phyloP scores from a whole-genome alignment of 164 flowering plant species.

The Cinnamomum chago region DNA sequence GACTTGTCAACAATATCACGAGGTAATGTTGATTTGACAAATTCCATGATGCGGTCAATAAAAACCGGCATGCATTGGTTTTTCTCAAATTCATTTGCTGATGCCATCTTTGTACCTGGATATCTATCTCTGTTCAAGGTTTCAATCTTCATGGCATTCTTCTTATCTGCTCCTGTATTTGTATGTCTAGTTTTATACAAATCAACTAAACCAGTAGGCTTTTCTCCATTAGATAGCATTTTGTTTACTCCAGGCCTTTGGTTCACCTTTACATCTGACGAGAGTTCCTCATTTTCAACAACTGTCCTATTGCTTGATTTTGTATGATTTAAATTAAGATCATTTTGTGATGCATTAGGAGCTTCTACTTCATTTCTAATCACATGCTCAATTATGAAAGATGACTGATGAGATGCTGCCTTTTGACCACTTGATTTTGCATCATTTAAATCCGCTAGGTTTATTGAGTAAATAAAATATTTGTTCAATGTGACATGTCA shows the following conservation, averaged over 20 bases:
- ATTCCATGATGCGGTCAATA: slow-evolving; percentile 15
- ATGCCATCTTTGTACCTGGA: slow-evolving; percentile 4
- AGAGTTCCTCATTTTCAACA: slow-evolving; percentile 3
- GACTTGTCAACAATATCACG: slow-evolving; percentile 2
- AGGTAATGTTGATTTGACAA: background rate
- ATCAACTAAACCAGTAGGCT: background rate
- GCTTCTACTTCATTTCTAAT: background rate
- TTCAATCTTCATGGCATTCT: background rate
- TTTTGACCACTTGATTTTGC: no score
- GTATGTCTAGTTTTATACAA: background rate
- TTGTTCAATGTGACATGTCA: no score
- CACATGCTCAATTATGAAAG: no score
- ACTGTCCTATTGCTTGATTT: slow-evolving; percentile 5
- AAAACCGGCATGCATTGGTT: background rate
- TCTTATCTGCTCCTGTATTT: background rate
- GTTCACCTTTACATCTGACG: slow-evolving; percentile 1
- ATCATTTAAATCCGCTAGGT: no score
- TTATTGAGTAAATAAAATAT: no score
- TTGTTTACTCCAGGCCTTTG: background rate
- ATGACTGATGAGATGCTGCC: no score
- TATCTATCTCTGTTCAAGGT: background rate
- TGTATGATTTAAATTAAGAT: slow-evolving; percentile 1
- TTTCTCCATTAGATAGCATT: background rate
- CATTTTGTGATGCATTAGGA: background rate
- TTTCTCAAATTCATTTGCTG: slow-evolving; percentile 1